Evolutionary conservation across 164 flowering plant genomes (phyloP).

Genomic region (Vitis labrusca): DNA sequence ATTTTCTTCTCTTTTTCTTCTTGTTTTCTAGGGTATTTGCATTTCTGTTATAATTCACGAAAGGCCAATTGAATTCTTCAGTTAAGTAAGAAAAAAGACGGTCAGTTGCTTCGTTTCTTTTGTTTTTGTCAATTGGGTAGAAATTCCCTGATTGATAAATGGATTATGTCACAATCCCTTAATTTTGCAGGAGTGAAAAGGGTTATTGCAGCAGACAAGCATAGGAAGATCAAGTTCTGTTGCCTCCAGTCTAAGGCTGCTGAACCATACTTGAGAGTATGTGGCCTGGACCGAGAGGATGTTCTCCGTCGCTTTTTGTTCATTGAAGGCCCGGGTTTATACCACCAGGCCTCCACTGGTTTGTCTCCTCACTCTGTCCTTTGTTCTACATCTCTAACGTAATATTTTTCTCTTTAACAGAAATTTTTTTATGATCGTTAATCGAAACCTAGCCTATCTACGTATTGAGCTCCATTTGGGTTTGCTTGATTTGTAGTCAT

Average conservation of each 20-base stretch:
- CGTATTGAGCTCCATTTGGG: neutral
- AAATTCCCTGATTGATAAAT: too few relatives aligned
- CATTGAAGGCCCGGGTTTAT: slow-evolving; percentile 75
- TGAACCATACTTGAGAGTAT: slow-evolving; percentile 68
- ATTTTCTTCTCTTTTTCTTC: neutral
- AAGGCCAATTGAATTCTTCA: too few relatives aligned
- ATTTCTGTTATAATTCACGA: neutral
- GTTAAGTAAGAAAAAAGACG: too few relatives aligned
- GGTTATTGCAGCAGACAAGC: slow-evolving; percentile 76
- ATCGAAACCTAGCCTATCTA: neutral
- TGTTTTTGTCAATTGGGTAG: neutral
- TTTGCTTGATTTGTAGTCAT: neutral
- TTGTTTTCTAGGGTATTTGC: neutral
- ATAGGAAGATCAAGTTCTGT: slow-evolving; percentile 84
- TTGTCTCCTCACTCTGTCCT: neutral
- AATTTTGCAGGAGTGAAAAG: slow-evolving; percentile 68
- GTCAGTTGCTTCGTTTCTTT: neutral
- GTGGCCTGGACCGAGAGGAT: slow-evolving; percentile 72
- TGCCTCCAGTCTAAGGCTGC: slow-evolving; percentile 88
- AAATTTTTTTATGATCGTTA: too few relatives aligned
- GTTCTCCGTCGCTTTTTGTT: slow-evolving; percentile 81
- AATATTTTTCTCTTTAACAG: neutral
- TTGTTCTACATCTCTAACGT: neutral
- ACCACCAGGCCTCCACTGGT: slow-evolving; percentile 91
- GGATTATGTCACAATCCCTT: neutral